Base-by-base conservation (phyloP, 2,329 filamentous ascomycete species). In the Aspergillus sp. region DNA sequence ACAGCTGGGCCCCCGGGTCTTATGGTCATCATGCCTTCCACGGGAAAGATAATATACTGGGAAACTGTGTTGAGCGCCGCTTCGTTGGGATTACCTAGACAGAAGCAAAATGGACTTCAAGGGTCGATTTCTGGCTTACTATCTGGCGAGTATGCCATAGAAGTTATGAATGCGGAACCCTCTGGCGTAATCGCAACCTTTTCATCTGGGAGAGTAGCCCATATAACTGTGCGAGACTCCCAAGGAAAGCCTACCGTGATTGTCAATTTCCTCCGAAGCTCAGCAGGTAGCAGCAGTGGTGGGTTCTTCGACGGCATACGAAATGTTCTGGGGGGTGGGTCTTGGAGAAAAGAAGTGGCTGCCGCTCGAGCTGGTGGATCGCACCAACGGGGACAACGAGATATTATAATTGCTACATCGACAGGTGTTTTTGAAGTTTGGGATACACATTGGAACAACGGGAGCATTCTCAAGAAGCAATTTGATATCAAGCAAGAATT, bases 11-110 rank as follows among this genome's bases (percentile, higher is more conserved):
- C 95, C 54, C 86, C 90, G 30, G 93, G 93, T 2, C 76, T 98
- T 32, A 81, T 98, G 27, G 79, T 96, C 32, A 77, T 97, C 32
- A 88, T 91, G 71, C 87, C 91, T 9, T 81, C 80, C 12, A 90
- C 78, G 39, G 93, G 93, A 41, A 90, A 85, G 65, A 82, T 97
- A 41, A 84, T 88, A 36, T 97, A 93, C 66, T 97, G 93, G 90
- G 93, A 97, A 64, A 94, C 89, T 33, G 87, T 97, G 50, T 90
- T 91, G 44, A 90, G 83, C 64, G 90, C 89, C 7, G 87, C 90
- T 33, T 89, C 88, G 1, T 77, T 94, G 43, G 88, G 87, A 50
- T 80, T 94, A 33, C 87, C 91, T 58, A 85, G 86, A 52, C 86
- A 94, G 61, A 86, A 88, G 58, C 83, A 86, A 52, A 85, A 83